Evolutionary conservation across 768 basidiomycete species (phyloP).

Genomic region (Mycena floridula): DNA sequence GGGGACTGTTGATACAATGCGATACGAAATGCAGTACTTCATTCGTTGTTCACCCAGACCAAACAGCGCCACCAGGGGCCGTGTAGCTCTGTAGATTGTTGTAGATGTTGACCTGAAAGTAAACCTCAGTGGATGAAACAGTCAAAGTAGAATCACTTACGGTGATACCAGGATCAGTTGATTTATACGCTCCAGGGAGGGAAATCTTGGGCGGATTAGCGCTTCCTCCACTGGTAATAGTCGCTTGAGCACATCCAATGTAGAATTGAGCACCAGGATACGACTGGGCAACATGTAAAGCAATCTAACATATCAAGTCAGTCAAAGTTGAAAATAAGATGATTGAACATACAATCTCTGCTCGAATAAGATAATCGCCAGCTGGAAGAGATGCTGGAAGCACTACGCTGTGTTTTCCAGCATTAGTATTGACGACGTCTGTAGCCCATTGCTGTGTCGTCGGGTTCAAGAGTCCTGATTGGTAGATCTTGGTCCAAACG

Average conservation of each 20-base stretch:
- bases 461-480: conserved; percentile 37
- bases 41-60: conserved; percentile 37
- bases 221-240: conserved; percentile 36
- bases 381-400: conserved; percentile 42
- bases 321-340: no score
- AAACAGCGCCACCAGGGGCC: conserved; percentile 30
- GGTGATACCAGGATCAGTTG: conserved; percentile 45
- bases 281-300: conserved; percentile 30
- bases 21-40: no score
- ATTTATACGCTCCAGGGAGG: conserved; percentile 41
- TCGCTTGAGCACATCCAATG: conserved; percentile 47
- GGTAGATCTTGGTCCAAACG: conserved; percentile 52
- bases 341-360: conserved; percentile 41
- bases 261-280: conserved; percentile 49
- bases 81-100: conserved; percentile 52
- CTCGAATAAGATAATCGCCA: conserved; percentile 44
- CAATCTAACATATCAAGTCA: no score
- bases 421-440: conserved; percentile 41
- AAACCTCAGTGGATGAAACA: not conserved
- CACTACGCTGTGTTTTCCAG: conserved; percentile 35
- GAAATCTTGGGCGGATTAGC: conserved; percentile 43
- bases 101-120: conserved; percentile 40
- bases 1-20: no score
- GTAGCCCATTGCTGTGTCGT: conserved; percentile 39
- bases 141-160: conserved; percentile 15